phyloP scores from a whole-genome alignment of 2,329 filamentous ascomycete genomes.

The Alternaria sp. region DNA sequence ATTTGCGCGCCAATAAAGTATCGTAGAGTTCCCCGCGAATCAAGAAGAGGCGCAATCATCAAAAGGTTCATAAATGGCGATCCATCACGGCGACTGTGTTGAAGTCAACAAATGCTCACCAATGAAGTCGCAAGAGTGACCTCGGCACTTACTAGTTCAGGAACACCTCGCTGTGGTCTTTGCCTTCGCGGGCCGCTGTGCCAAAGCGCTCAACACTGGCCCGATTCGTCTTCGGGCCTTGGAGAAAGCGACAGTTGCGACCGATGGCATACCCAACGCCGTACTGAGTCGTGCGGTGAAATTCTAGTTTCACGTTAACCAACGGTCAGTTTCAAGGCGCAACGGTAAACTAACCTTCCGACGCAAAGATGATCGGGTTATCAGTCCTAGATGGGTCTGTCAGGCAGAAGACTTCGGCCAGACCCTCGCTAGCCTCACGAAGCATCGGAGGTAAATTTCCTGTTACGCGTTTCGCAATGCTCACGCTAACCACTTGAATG shows the following conservation, averaged over 20 bases:
- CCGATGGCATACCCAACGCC: constrained; percentile 75
- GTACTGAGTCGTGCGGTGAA: constrained; percentile 76
- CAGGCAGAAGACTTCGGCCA: constrained; percentile 79
- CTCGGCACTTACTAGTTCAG: constrained; percentile 69
- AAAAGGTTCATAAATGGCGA: constrained; percentile 79
- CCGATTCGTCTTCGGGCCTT: constrained; percentile 73
- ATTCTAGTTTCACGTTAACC: constrained; percentile 59
- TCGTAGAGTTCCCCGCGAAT: constrained; percentile 69
- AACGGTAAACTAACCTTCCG: constrained; percentile 62
- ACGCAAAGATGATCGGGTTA: constrained; percentile 79
- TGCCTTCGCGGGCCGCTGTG: constrained; percentile 66
- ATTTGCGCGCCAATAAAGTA: constrained; percentile 78
- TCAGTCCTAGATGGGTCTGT: constrained; percentile 75
- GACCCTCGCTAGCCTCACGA: constrained; percentile 72
- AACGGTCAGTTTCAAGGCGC: neutral
- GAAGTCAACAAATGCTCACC: constrained; percentile 8
- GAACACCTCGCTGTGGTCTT: constrained; percentile 75
- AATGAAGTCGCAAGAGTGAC: constrained; percentile 1
- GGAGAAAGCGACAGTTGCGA: constrained; percentile 78
- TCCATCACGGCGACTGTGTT: constrained; percentile 68
- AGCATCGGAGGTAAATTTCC: constrained; percentile 69
- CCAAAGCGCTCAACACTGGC: constrained; percentile 67
- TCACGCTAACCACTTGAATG: constrained; percentile 71
- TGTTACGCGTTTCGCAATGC: constrained; percentile 71
- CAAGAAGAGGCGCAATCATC: constrained; percentile 74